Evolutionary conservation across 148 eudicot genomes (phyloP).

Genomic region (Amaranthus hypochondriacus): DNA sequence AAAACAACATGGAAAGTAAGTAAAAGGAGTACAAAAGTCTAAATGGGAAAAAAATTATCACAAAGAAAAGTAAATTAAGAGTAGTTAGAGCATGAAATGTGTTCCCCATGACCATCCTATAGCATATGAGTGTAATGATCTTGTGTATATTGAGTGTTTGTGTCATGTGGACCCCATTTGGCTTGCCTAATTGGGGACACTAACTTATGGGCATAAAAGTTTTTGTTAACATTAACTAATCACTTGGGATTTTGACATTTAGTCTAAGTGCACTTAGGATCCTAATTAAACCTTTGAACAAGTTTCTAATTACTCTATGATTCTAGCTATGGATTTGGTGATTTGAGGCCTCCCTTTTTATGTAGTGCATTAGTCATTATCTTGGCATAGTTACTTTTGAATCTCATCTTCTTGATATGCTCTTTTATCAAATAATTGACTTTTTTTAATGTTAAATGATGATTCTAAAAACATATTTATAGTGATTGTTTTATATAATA

Average conservation of each 20-base stretch:
- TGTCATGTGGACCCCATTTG: conserved; percentile 33
- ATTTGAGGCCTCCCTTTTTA: neutral
- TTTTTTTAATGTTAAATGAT: neutral
- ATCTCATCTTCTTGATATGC: conserved; percentile 12
- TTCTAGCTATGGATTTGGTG: neutral
- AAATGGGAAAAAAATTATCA: neutral
- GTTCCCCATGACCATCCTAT: conserved; percentile 13
- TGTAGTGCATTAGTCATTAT: conserved; percentile 1
- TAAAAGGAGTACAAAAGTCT: neutral
- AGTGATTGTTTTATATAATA: too few relatives aligned
- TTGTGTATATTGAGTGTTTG: conserved; percentile 19
- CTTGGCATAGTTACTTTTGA: neutral
- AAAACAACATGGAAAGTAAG: conserved; percentile 27
- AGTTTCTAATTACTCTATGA: conserved; percentile 6
- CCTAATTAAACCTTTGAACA: conserved; percentile 15
- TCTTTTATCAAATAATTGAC: neutral
- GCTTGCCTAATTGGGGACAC: conserved; percentile 41
- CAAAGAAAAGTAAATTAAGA: neutral
- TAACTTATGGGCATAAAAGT: conserved; percentile 35
- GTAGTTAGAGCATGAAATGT: conserved; percentile 6
- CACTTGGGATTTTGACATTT: conserved; percentile 24
- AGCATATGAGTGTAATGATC: conserved; percentile 27
- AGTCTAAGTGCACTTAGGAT: conserved; percentile 26
- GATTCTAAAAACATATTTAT: neutral
- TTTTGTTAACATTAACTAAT: conserved; percentile 29